Evolutionary conservation across 306 rosid species (phyloP).

Genomic region (Styphnolobium japonicum): DNA sequence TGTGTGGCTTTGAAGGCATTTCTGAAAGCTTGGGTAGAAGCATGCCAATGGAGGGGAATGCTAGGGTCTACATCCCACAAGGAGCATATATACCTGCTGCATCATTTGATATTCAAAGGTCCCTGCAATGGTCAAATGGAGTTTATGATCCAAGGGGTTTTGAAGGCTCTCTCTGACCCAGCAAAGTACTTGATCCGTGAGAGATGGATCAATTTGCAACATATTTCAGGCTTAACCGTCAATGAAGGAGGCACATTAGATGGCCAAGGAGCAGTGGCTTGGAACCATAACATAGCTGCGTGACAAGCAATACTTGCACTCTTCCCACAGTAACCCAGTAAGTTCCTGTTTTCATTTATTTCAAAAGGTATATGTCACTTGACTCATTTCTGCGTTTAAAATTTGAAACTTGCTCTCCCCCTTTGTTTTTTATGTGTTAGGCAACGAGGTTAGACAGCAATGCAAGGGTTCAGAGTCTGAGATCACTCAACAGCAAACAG

Average conservation of each 20-base stretch:
- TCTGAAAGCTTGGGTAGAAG: conserved; percentile 37
- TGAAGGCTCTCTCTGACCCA: neutral
- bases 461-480: conserved; percentile 18
- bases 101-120: neutral
- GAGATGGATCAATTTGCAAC: neutral
- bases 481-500: conserved; percentile 41
- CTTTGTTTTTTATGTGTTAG: neutral
- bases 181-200: neutral
- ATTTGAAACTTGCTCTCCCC: neutral
- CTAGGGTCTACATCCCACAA: conserved; percentile 30
- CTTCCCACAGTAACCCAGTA: no score
- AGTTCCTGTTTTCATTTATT: no score
- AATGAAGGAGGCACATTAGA: neutral
- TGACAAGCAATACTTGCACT: no score
- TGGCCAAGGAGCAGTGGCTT: neutral
- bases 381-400: neutral
- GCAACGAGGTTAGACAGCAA: conserved; percentile 33
- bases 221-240: neutral
- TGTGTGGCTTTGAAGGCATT: conserved; percentile 28
- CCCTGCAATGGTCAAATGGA: neutral
- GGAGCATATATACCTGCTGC: neutral
- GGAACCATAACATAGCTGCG: neutral
- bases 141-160: neutral
- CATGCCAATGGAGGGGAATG: conserved; percentile 38
- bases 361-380: no score